phyloP scores from a whole-genome alignment of 2,329 filamentous ascomycete genomes.

The Eutypa lata region DNA sequence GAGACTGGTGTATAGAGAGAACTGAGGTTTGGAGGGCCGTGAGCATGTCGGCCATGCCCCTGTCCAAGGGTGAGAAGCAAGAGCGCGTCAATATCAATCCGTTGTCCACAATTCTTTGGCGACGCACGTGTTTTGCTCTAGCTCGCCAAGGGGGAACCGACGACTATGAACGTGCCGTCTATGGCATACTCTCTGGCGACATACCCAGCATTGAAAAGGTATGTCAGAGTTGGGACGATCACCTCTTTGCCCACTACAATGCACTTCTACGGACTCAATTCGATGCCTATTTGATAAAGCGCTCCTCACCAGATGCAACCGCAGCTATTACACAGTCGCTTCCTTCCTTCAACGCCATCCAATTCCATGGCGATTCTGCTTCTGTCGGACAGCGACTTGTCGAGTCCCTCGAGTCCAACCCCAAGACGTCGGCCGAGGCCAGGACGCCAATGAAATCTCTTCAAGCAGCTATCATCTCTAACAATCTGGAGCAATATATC shows the following conservation, averaged over 20 bases:
- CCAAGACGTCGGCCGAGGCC: conserved; percentile 55
- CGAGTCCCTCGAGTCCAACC: conserved; percentile 54
- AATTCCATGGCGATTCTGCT: conserved; percentile 56
- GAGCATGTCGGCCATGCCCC: conserved; percentile 71
- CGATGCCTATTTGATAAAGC: conserved; percentile 62
- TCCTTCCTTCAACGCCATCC: conserved; percentile 61
- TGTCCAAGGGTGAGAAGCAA: conserved; percentile 47
- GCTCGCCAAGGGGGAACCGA: conserved; percentile 68
- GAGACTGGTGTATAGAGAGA: conserved; percentile 81
- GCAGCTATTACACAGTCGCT: conserved; percentile 57
- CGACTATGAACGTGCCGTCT: conserved; percentile 84
- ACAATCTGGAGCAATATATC: conserved; percentile 55
- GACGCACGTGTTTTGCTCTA: conserved; percentile 70
- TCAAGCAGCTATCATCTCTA: conserved; percentile 71
- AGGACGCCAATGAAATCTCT: conserved; percentile 68
- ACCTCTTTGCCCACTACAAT: conserved; percentile 84
- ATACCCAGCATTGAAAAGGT: conserved; percentile 72
- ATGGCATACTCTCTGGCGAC: conserved; percentile 86
- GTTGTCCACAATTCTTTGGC: conserved; percentile 62
- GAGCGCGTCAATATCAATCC: conserved; percentile 39
- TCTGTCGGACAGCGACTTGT: conserved; percentile 58
- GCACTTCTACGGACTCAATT: conserved; percentile 79
- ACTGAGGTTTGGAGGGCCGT: conserved; percentile 88
- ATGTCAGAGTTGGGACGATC: conserved; percentile 80
- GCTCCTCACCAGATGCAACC: conserved; percentile 51